Conservation (phyloP, 768 basidiomycete species). For the Suillus americanus region DNA sequence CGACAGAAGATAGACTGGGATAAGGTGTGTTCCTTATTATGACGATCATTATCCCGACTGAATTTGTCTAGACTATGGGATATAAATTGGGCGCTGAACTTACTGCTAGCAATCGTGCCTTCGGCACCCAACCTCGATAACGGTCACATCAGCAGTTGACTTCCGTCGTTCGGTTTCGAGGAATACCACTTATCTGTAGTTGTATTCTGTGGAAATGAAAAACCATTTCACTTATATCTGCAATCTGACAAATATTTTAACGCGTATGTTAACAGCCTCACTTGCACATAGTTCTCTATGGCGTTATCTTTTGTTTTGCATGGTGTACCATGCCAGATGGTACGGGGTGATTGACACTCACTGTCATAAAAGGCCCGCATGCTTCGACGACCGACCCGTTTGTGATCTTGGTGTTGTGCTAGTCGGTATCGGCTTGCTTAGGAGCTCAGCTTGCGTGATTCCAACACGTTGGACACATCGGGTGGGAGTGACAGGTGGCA, state of each 20-base stretch:
- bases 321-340: neutral
- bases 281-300: too few relatives aligned
- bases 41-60: neutral
- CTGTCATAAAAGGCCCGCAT: neutral
- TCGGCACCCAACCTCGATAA: slow-evolving; percentile 24
- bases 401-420: neutral
- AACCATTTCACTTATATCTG: neutral
- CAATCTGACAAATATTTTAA: neutral
- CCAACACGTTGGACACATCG: neutral
- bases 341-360: too few relatives aligned
- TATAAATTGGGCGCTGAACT: slow-evolving; percentile 80
- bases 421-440: neutral
- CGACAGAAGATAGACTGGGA: slow-evolving; percentile 97
- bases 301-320: too few relatives aligned
- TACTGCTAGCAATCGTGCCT: slow-evolving; percentile 60
- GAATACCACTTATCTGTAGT: neutral
- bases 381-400: neutral
- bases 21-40: slow-evolving; percentile 48
- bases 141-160: neutral
- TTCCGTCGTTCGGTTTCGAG: neutral
- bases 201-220: neutral
- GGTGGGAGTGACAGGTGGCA: neutral
- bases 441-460: neutral
- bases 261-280: too few relatives aligned
- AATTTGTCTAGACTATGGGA: slow-evolving; percentile 42